Evolutionary conservation across 2,329 filamentous ascomycete genomes (phyloP).

Genomic region (Nectriaceae sp.): DNA sequence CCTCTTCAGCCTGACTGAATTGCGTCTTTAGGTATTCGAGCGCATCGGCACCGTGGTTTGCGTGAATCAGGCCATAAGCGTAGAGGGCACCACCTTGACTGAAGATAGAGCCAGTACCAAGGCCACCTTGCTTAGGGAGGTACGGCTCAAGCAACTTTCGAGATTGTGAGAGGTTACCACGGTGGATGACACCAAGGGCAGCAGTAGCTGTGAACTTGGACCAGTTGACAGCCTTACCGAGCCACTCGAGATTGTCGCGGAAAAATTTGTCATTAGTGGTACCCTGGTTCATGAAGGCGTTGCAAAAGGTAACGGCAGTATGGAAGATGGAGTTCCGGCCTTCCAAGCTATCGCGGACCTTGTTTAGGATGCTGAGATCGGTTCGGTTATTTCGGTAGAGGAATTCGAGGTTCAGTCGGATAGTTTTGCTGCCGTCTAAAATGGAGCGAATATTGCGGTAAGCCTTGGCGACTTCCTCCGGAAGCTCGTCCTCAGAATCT

Average conservation of each 20-base stretch:
- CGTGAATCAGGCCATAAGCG: constrained; percentile 93
- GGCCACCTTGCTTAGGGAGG: constrained; percentile 74
- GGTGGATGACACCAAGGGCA: constrained; percentile 93
- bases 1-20: constrained; percentile 76
- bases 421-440: constrained; percentile 88
- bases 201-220: constrained; percentile 98
- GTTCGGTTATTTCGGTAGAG: constrained; percentile 94
- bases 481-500: constrained; percentile 55
- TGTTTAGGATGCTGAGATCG: constrained; percentile 90
- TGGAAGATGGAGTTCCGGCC: constrained; percentile 98
- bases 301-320: constrained; percentile 94
- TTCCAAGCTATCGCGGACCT: constrained; percentile 92
- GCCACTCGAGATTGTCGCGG: constrained; percentile 95
- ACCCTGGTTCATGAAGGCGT: constrained; percentile 98
- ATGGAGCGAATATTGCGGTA: constrained; percentile 67
- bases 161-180: constrained; percentile 90
- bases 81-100: constrained; percentile 96
- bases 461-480: constrained; percentile 55
- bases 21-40: constrained; percentile 76
- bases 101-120: constrained; percentile 83
- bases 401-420: constrained; percentile 94
- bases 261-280: constrained; percentile 99
- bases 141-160: constrained; percentile 94
- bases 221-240: constrained; percentile 99
- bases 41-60: constrained; percentile 93